Evolutionary conservation across 768 basidiomycete genomes (phyloP).

Genomic region (Auricularia heimuer): DNA sequence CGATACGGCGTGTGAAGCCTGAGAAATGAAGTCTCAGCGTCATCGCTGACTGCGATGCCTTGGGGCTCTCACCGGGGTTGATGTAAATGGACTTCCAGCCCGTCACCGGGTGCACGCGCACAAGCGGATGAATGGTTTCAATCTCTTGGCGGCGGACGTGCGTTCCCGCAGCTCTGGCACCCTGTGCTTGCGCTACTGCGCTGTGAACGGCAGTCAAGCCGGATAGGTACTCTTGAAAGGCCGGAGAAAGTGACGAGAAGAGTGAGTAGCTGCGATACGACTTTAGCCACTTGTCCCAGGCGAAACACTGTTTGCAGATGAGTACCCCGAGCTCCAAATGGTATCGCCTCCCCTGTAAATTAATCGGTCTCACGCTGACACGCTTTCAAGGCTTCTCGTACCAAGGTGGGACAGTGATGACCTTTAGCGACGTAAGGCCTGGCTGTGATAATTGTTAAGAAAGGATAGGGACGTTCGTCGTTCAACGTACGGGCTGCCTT

Average conservation of each 20-base stretch:
- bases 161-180: constrained; percentile 56
- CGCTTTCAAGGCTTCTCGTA: too few species aligned
- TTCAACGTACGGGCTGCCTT: constrained; percentile 68
- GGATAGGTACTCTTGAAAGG: constrained; percentile 68
- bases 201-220: constrained; percentile 66
- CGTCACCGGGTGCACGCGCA: constrained; percentile 76
- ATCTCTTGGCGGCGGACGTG: constrained; percentile 60
- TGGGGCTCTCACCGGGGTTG: constrained; percentile 46
- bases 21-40: constrained; percentile 1
- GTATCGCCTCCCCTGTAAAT: constrained; percentile 58
- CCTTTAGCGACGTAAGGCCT: constrained; percentile 46
- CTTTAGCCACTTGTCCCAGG: background rate
- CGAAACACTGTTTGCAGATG: constrained; percentile 13
- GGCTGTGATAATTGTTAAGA: background rate
- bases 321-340: constrained; percentile 66
- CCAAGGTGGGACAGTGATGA: constrained; percentile 53
- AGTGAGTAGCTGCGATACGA: constrained; percentile 49
- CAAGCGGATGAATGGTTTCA: constrained; percentile 68
- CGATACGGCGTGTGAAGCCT: constrained; percentile 74
- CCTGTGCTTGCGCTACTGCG: constrained; percentile 67
- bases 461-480: background rate
- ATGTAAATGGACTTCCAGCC: constrained; percentile 80
- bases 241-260: constrained; percentile 73
- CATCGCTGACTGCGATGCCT: background rate
- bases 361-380: background rate